These are phyloP conservation scores for Cadophora malorum DNA, from an alignment of 2,329 filamentous ascomycete species.

Conservation along the genomic window DNA sequence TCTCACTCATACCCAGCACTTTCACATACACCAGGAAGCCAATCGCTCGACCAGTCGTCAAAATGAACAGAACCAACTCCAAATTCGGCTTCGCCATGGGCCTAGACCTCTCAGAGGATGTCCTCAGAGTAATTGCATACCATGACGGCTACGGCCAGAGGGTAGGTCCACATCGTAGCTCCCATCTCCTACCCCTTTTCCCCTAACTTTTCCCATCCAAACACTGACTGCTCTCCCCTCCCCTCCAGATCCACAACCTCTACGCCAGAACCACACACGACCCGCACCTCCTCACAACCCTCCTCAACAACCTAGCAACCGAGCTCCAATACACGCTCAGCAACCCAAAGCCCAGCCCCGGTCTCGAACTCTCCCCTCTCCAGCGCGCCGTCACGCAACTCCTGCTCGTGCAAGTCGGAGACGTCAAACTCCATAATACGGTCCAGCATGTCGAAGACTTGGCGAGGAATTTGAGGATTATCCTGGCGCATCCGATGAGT, in stretches of 20 bases:
- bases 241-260: not conserved
- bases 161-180: not conserved
- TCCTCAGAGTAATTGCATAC: not conserved
- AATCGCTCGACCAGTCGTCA: not conserved
- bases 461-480: not conserved
- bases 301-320: constrained; percentile 1
- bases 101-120: constrained; percentile 2
- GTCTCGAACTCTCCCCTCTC: not conserved
- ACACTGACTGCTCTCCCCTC: not conserved
- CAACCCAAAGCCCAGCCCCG: not conserved
- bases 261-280: not conserved
- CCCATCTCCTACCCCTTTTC: not conserved
- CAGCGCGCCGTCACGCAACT: constrained; percentile 7
- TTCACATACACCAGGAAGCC: not conserved
- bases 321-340: not conserved
- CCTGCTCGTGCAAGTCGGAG: constrained; percentile 2
- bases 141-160: constrained; percentile 6
- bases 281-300: too few species aligned
- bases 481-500: constrained; percentile 1
- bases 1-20: not conserved
- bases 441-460: not conserved
- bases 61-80: constrained; percentile 9
- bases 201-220: not conserved
- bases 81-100: not conserved
- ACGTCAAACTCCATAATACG: constrained; percentile 1